A percentile compares a stretch with the other conserved stretches of the same genome.
Conservation (phyloP, 176 grass and related monocot species). For the Triticum dicoccoides region DNA sequence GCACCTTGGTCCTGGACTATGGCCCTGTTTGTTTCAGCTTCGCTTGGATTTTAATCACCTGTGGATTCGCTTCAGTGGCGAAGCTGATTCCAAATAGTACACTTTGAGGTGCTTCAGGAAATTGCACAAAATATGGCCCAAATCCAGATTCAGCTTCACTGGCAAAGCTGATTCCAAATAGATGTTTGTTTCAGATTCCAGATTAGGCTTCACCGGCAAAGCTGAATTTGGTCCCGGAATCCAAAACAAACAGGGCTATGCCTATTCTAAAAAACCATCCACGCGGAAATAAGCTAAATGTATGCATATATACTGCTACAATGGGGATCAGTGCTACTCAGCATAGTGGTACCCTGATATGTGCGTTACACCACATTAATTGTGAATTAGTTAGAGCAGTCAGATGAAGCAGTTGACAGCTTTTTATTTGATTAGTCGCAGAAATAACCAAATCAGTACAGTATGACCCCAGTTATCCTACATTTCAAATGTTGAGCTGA, state of each 20-base stretch:
- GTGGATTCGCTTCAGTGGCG: no score
- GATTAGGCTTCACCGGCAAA: no score
- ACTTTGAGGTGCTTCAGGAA: no score
- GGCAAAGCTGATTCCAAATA: no score
- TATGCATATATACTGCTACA: not conserved
- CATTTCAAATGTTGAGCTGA: not conserved
- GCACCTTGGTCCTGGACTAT: not conserved
- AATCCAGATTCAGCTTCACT: no score
- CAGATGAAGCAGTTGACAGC: not conserved
- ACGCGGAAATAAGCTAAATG: not conserved
- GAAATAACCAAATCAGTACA: conserved; percentile 1
- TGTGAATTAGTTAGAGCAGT: not conserved
- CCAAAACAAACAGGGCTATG: no score
- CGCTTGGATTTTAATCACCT: no score
- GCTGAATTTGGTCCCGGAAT: no score
- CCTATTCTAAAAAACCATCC: not conserved
- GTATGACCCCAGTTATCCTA: not conserved
- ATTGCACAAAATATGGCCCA: no score
- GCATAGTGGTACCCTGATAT: not conserved
- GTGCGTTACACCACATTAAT: not conserved
- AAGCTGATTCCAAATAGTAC: no score
- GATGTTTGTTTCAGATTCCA: no score
- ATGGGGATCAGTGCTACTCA: not conserved
- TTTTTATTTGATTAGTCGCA: not conserved
- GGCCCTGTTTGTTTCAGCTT: no score